Conservation (phyloP, 169 alveolate genomes). For the Sarcocystis neurona region DNA sequence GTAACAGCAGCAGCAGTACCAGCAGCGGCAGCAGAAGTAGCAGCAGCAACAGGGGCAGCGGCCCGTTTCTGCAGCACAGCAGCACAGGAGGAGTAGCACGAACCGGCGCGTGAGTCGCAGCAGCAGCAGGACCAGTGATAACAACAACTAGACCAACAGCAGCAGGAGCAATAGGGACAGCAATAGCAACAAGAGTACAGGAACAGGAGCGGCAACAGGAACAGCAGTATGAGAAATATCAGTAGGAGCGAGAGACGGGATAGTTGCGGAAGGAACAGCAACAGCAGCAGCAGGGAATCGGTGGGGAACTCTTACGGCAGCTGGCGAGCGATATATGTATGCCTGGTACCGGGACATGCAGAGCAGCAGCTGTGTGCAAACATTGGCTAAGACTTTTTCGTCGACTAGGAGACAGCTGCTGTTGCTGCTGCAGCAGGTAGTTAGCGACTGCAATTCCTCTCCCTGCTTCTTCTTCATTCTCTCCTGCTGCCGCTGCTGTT, state of each 20-base stretch:
- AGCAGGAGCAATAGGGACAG: too few species aligned
- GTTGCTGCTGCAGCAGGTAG: background rate
- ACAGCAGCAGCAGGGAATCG: background rate
- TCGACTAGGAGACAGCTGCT: background rate
- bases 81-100: too few species aligned
- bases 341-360: conserved; percentile 42
- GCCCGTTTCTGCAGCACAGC: too few species aligned
- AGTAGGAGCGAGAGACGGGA: background rate
- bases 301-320: conserved; percentile 2
- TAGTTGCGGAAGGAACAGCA: background rate
- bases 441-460: background rate
- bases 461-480: background rate
- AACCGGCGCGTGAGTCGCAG: conserved; percentile 12
- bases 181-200: background rate
- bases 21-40: conserved; percentile 13
- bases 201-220: background rate
- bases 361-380: conserved; percentile 28
- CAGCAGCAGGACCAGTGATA: too few species aligned
- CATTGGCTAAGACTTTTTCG: background rate
- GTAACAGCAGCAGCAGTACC: conserved; percentile 33
- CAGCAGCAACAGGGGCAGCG: background rate
- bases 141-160: too few species aligned
- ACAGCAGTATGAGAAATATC: background rate
- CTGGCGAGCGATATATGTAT: conserved; percentile 1
- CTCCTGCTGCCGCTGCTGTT: background rate